Conservation (phyloP, 179 eudicot species). For the Silene noctiflora region DNA sequence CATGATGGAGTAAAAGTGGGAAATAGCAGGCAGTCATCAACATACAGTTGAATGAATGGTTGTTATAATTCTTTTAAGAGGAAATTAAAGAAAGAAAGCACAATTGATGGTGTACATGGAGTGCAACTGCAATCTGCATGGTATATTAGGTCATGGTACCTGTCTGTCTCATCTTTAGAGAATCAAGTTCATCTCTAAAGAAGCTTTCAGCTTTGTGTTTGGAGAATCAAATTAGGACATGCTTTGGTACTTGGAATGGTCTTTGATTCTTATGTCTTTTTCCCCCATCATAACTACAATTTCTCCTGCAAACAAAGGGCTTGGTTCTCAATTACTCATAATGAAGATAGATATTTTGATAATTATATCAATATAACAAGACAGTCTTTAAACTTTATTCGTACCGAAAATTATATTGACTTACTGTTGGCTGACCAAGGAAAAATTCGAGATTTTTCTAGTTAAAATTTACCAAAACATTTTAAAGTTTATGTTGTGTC, state of each 20-base stretch:
- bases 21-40: not conserved
- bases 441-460: too few relatives aligned
- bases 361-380: too few relatives aligned
- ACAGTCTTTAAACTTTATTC: too few relatives aligned
- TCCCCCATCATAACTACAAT: too few relatives aligned
- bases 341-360: too few relatives aligned
- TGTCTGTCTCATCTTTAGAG: slow-evolving; percentile 12
- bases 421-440: too few relatives aligned
- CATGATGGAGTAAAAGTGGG: not conserved
- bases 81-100: slow-evolving; percentile 5
- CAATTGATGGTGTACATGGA: slow-evolving; percentile 20
- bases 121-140: not conserved
- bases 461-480: too few relatives aligned
- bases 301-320: too few relatives aligned
- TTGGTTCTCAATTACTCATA: too few relatives aligned
- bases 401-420: too few relatives aligned
- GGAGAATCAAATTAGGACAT: slow-evolving; percentile 13
- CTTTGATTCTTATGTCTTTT: slow-evolving; percentile 9
- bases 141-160: slow-evolving; percentile 20
- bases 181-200: slow-evolving; percentile 2
- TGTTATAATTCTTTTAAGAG: not conserved
- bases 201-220: not conserved
- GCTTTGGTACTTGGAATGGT: slow-evolving; percentile 14
- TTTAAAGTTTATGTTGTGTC: too few relatives aligned
- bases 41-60: slow-evolving; percentile 13